Conservation (phyloP, 176 grass and related monocot genomes). For the Cenchrus americanus region DNA sequence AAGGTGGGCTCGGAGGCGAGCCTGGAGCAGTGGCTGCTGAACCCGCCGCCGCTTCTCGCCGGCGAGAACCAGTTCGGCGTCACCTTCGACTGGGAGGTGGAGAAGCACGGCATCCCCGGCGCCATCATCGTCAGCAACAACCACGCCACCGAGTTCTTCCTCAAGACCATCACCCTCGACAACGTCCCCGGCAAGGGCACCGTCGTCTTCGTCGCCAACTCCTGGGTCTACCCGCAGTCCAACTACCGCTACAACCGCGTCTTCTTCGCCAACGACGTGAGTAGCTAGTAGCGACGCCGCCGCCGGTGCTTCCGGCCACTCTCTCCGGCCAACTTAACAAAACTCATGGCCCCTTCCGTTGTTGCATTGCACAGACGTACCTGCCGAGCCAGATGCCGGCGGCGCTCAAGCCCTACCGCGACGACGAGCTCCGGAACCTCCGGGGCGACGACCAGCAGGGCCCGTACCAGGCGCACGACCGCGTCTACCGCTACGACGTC, state of each 20-base stretch:
- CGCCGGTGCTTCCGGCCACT: too few species aligned
- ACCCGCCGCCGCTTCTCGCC: neutral
- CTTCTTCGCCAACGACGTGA: slow-evolving; percentile 25
- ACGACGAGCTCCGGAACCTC: slow-evolving; percentile 30
- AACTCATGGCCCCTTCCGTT: too few species aligned
- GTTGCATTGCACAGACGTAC: neutral
- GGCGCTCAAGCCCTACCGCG: neutral
- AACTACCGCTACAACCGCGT: slow-evolving; percentile 7
- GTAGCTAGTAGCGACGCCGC: neutral
- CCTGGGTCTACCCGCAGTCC: slow-evolving; percentile 3
- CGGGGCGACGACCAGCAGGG: slow-evolving; percentile 16
- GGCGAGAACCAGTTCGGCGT: neutral
- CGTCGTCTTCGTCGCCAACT: slow-evolving; percentile 28
- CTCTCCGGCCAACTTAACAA: too few species aligned
- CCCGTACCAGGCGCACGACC: slow-evolving; percentile 14
- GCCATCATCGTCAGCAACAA: slow-evolving; percentile 33
- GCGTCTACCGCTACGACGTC: slow-evolving; percentile 43
- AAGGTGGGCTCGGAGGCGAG: neutral
- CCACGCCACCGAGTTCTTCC: slow-evolving; percentile 33
- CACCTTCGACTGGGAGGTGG: slow-evolving; percentile 22
- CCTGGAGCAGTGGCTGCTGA: slow-evolving; percentile 20
- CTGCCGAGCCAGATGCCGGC: slow-evolving; percentile 18
- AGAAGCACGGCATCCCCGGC: neutral
- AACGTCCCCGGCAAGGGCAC: slow-evolving; percentile 5
- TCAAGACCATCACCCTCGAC: slow-evolving; percentile 26